Conservation (phyloP, 495 filamentous ascomycete species). For the Venustampulla echinocandica region DNA sequence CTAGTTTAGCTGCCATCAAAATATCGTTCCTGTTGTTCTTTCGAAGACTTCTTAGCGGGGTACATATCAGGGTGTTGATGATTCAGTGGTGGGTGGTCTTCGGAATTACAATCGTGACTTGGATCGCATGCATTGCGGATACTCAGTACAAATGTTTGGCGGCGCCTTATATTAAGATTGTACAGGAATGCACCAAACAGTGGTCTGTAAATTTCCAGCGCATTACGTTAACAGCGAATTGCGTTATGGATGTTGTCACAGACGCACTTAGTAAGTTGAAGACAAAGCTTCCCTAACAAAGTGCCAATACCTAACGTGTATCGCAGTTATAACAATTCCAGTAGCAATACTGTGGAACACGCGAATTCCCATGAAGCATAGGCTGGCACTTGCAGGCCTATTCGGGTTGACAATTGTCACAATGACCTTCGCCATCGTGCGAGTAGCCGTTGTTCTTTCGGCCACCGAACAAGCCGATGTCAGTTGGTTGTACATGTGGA, state of each 20-base stretch:
- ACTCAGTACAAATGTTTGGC: background rate
- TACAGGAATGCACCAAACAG: background rate
- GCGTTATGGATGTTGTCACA: background rate
- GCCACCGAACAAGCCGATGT: background rate
- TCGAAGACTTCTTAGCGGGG: background rate
- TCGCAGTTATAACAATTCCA: background rate
- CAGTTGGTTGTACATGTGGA: background rate
- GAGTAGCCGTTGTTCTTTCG: background rate
- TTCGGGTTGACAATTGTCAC: background rate
- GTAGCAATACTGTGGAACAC: background rate
- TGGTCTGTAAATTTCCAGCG: background rate
- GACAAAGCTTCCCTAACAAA: background rate
- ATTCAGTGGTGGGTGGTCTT: background rate
- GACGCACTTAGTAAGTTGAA: background rate
- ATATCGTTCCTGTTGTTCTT: background rate
- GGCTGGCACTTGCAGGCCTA: background rate
- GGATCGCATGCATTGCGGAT: background rate
- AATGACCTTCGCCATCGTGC: background rate
- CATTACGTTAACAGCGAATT: background rate
- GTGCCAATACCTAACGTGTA: background rate
- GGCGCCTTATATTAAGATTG: background rate
- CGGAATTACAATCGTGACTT: background rate
- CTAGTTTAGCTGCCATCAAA: background rate
- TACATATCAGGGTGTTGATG: background rate
- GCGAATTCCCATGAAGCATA: background rate